Base-by-base conservation (phyloP, 257 asterid species). In the Verbascum thapsus region DNA sequence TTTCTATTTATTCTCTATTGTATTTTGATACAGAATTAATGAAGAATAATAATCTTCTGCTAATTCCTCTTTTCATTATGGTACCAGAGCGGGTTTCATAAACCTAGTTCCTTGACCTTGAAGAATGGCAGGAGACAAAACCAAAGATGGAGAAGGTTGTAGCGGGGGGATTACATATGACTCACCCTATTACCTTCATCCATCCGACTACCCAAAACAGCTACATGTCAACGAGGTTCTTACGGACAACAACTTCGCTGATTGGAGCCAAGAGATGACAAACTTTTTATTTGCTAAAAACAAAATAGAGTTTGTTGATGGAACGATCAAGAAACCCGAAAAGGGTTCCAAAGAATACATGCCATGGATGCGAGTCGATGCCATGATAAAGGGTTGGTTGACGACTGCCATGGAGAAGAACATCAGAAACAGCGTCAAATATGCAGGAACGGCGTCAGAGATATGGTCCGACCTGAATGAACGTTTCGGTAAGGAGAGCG, bases 301-400 rank as follows among this genome's bases (percentile, higher is more conserved):
- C 9, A 63, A 63, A 16, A 26, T 63, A 7, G 49, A 47, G 0
- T 63, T 63, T 16, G 17, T 63, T 3, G 39, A 63, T 16, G 69
- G 50, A 7, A 12, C 60, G 3, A 30, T 63, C 6, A 9, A 10
- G 1, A 30, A 10, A 19, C 68, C 50, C 8, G 44, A 23, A 7
- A 23, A 8, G 11, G 22, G 2, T 3, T n/a, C 34, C 1, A 5
- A 0, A 7, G 23, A 48, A 3, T n/a, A n/a, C n/a, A n/a, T n/a
- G n/a, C n/a, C n/a, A n/a, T n/a, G n/a, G n/a, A n/a, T n/a, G n/a
- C n/a, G n/a, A n/a, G n/a, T n/a, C n/a, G n/a, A n/a, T n/a, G n/a
- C n/a, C n/a, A n/a, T n/a, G n/a, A n/a, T n/a, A n/a, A n/a, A n/a
- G 7, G 42, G 23, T 6, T 50, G 60, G 19, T 6, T 37, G 8